Base-by-base conservation (phyloP, 2,329 filamentous ascomycete species). In the Botryosphaeria dothidea region DNA sequence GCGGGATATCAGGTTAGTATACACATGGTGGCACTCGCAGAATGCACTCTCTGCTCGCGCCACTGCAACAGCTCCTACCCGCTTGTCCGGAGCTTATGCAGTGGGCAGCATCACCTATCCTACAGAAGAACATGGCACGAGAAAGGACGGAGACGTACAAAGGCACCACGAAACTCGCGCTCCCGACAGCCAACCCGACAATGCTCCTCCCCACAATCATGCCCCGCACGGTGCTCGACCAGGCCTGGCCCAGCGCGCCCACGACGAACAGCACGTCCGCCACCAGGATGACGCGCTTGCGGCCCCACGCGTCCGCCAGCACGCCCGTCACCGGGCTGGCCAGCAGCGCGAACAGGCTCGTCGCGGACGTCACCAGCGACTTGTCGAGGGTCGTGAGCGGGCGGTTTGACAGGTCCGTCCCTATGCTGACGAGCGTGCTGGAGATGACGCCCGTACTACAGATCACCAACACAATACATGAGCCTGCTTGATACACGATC, bases 211-310 rank as follows among this genome's bases (percentile, higher is more conserved):
- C 73, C 23, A 73, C 52, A 0, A 73, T 71, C 41, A 74, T 74
- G 56, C 73, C 71, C 36, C 69, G 65, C 15, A 75, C 57, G 8
- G 68, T 67, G 61, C 63, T 73, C 11, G 73, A 66, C 15, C 71
- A 70, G 3, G 73, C 73, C 54, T 75, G 73, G 19, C 73, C 68
- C 27, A 73, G 57, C 41, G 72, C 73, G 11, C 73, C 72, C 38
- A 74, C 68, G 25, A 73, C 67, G 66, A 75, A 75, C 13, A 93
- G 84, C 0, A 85, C 68, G 43, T 77, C 76, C 1, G 77, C 92
- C 7, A 84, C 73, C 15, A 98, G 82, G 66, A 98, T 92, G 43
- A 90, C 86, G 0, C 90, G 90, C 74, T 97, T 97, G 64, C 94
- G 87, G 21, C 94, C 95, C 67, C 91, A 87, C 48, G 78, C 81